Conservation (phyloP, 441 rosid genomes). For the Aleurites moluccanus region DNA sequence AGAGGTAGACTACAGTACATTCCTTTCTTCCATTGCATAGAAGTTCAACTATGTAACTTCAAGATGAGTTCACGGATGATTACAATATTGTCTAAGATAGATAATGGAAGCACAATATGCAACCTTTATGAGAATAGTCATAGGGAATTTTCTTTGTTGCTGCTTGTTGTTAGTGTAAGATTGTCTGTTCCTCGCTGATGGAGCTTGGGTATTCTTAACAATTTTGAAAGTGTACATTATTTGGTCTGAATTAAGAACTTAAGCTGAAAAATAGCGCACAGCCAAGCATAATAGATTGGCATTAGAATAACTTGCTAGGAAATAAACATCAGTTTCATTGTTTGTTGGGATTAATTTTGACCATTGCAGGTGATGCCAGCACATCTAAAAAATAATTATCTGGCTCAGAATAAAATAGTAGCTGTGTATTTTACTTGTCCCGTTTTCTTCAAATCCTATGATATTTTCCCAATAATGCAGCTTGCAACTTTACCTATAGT, state of each 20-base stretch:
- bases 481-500: conserved; percentile 7
- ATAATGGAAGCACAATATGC: background rate
- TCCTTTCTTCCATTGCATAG: conserved; percentile 14
- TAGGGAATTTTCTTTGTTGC: conserved; percentile 7
- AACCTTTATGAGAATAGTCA: background rate
- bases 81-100: background rate
- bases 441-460: background rate
- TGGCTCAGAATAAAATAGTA: conserved; percentile 1
- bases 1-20: conserved; percentile 60
- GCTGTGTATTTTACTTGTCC: background rate
- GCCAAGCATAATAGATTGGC: background rate
- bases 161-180: conserved; percentile 6
- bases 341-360: conserved; percentile 4
- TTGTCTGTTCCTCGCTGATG: background rate
- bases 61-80: conserved; percentile 2
- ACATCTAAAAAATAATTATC: background rate
- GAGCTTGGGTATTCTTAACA: background rate
- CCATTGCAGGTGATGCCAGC: background rate
- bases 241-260: background rate
- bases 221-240: background rate
- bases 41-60: conserved; percentile 18
- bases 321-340: background rate
- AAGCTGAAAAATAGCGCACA: background rate
- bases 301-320: background rate
- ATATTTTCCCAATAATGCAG: background rate